Base-by-base conservation (phyloP, 2,329 filamentous ascomycete genomes). In the Apiospora kogelbergensis region DNA sequence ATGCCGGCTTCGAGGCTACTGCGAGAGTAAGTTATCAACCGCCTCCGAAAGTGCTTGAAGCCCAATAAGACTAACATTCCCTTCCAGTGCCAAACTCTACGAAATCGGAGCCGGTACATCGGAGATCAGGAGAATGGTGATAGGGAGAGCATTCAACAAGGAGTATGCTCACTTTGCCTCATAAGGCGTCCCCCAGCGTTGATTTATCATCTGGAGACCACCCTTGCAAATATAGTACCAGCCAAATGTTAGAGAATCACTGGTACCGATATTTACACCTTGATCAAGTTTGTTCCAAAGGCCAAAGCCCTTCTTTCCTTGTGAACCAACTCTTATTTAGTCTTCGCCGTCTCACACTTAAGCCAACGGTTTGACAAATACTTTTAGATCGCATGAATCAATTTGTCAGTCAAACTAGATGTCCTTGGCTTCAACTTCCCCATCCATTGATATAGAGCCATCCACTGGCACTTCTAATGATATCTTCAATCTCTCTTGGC, bases 91-190 rank as follows among this genome's bases (percentile, higher is more conserved):
- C 44, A 91, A 91, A 79, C 80, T 99, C 70, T 99, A 99, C 80
- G 96, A 98, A 82, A 98, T 99, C 78, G 96, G 96, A 1, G 96
- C 96, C 6, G 96, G 96, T 6, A 98, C 96, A 3, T 97, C 94
- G 70, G 96, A 99, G 83, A 91, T 99, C 66, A 86, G 96, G 73
- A 87, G 95, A 72, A 97, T 98, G 89, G 94, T 99, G 5, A 97
- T 99, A 77, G 95, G 96, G 37, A 86, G 95, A 73, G 92, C 90
- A 0, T 98, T 97, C 74, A 97, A 97, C 81, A 95, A 92, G 82
- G 91, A 97, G 81, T 97, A 90, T 79, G 88, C 83, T 10, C 75
- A 78, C 67, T 68, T 75, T 20, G 72, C 73, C 37, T 74, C 74
- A 33, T 78, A 65, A 57, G 17, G 30, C 26, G 10, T 6, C 30